phyloP scores from a whole-genome alignment of 805 yeast species.

The Tetrapisispora fleetii region DNA sequence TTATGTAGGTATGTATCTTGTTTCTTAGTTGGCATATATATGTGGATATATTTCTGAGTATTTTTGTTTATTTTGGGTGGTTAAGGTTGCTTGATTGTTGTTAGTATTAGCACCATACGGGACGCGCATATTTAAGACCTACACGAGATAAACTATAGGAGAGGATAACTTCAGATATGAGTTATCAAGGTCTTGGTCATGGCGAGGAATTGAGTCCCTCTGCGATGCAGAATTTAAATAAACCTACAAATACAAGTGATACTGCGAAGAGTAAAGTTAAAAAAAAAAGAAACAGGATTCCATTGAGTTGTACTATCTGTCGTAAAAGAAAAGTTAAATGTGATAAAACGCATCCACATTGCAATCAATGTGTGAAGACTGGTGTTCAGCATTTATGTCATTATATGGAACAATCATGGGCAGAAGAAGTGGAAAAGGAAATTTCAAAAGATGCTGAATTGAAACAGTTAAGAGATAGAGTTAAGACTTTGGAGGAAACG shows the following conservation, averaged over 20 bases:
- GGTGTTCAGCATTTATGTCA: constrained; percentile 51
- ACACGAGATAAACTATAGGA: too few species aligned
- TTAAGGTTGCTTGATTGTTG: too few species aligned
- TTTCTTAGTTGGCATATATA: too few species aligned
- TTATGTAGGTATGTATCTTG: too few species aligned
- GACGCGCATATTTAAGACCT: too few species aligned
- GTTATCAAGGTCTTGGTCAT: background rate
- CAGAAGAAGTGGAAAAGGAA: constrained; percentile 39
- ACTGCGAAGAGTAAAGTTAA: constrained; percentile 13
- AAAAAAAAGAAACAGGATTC: constrained; percentile 39
- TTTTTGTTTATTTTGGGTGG: too few species aligned
- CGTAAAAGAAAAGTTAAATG: constrained; percentile 42
- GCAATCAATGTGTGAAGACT: constrained; percentile 46
- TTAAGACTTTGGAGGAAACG: constrained; percentile 42
- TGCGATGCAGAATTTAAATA: background rate
- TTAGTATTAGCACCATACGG: too few species aligned
- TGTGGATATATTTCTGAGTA: too few species aligned
- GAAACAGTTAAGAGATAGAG: constrained; percentile 47
- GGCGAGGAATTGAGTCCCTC: background rate
- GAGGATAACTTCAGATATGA: background rate
- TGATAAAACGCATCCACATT: constrained; percentile 44
- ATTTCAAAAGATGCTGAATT: constrained; percentile 37
- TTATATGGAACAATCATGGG: constrained; percentile 53
- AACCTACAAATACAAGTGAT: background rate
- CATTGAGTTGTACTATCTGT: constrained; percentile 40